Base-by-base conservation (phyloP, 495 filamentous ascomycete genomes). In the Aspergillus indologenus region DNA sequence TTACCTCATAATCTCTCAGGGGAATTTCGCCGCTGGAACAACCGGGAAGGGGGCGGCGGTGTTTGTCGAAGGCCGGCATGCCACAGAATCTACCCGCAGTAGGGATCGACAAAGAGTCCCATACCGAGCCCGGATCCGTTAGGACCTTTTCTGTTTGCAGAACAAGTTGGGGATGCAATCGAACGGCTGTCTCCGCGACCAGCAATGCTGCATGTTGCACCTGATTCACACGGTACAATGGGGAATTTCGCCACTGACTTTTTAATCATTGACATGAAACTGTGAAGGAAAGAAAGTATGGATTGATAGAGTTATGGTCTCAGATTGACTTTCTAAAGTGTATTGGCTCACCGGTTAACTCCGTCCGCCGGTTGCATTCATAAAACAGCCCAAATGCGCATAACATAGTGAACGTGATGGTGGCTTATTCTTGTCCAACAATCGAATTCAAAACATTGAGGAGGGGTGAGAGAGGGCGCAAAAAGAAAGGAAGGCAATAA, bases 31-130 rank as follows among this genome's bases (percentile, higher is more conserved):
- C 57, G 59, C 62, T 61, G 44, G 29, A 40, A 45, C 31, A 8
- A 53, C 59, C 58, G 57, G 59, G 68, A 68, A 75, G 65, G 70
- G 71, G 72, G 71, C 69, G 71, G 72, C 69, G 62, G 65, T 70
- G 69, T 71, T 70, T 58, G 23, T 31, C 48, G 24, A 58, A 62
- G 61, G 4, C 62, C 50, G 52, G 62, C 68, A 73, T 75, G 56
- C 72, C 72, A 68, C 51, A 67, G 54, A 42, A 34, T 57, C 20
- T 40, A 40, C 45, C 58, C 44, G 52, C 51, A 62, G 64, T 54
- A 67, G 56, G 58, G 65, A 67, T 67, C 65, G 65, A 57, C 64
- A 52, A 1, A 20, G 48, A 61, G 56, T 12, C 57, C 12, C 34
- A 40, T 40, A 40, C 34, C 34, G 34, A 40, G 12, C 34, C 34